Base-by-base conservation (phyloP, 208 protist species). In the Crithidia sp. region DNA sequence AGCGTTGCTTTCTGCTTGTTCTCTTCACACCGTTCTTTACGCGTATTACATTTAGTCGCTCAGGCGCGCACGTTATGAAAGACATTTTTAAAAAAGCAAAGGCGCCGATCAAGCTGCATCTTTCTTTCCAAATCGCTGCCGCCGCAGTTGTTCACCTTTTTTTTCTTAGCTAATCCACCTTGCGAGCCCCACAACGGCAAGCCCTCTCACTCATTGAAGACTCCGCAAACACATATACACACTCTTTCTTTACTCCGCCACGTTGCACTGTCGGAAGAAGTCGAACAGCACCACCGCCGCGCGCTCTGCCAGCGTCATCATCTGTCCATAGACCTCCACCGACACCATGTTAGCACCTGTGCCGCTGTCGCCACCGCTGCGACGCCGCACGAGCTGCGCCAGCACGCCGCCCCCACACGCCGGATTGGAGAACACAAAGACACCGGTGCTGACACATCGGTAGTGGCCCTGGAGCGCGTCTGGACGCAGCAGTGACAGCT, bases 181-280 rank as follows among this genome's bases (percentile, higher is more conserved):
- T 28, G 28, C 28, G 1, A 28, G 28, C 28, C 28, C 1, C 1
- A 28, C 28, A 28, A 28, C 0, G 28, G 28, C 1, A 28, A 28
- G 28, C 28, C 28, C 28, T 28, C 28, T 28, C 28, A 28, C 28
- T 28, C 28, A 1, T 28, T 28, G 28, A 2, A 28, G 28, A 28
- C 28, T 28, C 28, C 28, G 28, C 1, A 28, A 28, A 28, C 28
- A 28, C 28, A 28, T 1, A 28, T 1, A 28, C 28, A 28, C 28
- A 28, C 28, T 28, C 28, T 28, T 1, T 28, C 28, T 19, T 72
- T 82, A 75, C 55, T 76, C 80, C 17, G 85, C 81, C 17, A 88
- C 86, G 64, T 86, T 90, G 64, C 87, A 94, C 53, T 91, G 85
- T 2, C 88, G 80, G 55, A 96, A 93, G 66, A 94, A 91, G 4